Evolutionary conservation across 1,284 basidiomycete genomes (phyloP), one percentile per base, ranked within the genome.

Genomic region (Austropuccinia psidii): DNA sequence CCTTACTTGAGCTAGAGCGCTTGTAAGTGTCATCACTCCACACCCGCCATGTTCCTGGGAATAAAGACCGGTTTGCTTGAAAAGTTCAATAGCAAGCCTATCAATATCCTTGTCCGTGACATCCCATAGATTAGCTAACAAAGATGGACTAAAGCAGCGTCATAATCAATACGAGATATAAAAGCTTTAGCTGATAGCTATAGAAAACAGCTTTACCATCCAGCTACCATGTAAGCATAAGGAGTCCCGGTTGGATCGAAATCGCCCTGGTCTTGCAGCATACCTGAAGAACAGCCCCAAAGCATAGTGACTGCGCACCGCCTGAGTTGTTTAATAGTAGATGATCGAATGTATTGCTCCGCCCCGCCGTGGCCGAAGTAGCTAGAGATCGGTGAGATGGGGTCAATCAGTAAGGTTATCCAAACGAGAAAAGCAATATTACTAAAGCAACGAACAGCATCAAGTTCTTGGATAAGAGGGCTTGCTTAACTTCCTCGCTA

Each of bases 61-160:
- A n/a, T 72, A n/a, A 41, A 73, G 60, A 24, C 70, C 70, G 24
- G 50, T 57, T 55, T 39, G 52, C 76, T 89, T 87, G 78, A 97
- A 89, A 7, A 97, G 92, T 0, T 87, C 84, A 76, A 90, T 87
- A 7, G 93, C 90, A 75, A 97, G 87, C 76, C 90, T 89, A 83
- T 98, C 95, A 76, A 98, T 93, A 80, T 99, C 95, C 61, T 89
- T 87, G 83, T 99, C 95, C 0, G 96, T 98, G 29, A 98, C 94
- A 80, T 98, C 95, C 95, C 96, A 99, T 19, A 98, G 83, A 79
- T 95, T 97, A 0, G 90, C 96, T 15, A 97, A 87, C 57, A 98
- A 84, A 1, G 91, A 89, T 5, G 96, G 95, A 76, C 93, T 94
- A 77, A 17, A 21, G 33, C 31, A 29, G 52, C 24, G 15, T 27